These are phyloP conservation scores for Erodium trifolium DNA, from an alignment of 441 rosid genomes.

Conservation along the genomic window DNA sequence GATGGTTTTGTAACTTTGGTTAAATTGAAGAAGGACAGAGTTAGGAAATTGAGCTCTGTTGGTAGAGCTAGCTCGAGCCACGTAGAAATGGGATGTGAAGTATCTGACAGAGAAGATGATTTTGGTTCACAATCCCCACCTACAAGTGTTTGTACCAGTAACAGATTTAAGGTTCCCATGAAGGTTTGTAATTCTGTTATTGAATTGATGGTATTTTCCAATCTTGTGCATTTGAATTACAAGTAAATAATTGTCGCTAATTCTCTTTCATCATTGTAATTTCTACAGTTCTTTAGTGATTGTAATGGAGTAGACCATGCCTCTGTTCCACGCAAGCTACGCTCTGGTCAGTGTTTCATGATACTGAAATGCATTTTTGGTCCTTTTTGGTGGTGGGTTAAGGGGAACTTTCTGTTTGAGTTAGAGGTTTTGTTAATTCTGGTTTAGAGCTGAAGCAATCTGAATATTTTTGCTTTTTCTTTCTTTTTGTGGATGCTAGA, in stretches of 20 bases:
- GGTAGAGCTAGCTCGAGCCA: conserved; percentile 27
- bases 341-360: conserved; percentile 63
- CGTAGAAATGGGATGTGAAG: conserved; percentile 33
- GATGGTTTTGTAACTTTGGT: conserved; percentile 30
- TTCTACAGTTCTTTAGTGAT: conserved; percentile 39
- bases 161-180: conserved; percentile 45
- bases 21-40: conserved; percentile 48
- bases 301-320: conserved; percentile 59
- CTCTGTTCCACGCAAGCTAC: conserved; percentile 85
- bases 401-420: background rate
- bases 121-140: conserved; percentile 20
- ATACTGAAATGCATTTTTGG: conserved; percentile 7
- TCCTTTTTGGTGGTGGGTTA: background rate
- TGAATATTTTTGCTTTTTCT: conserved; percentile 34
- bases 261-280: background rate
- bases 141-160: conserved; percentile 17
- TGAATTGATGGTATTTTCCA: background rate
- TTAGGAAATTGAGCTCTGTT: conserved; percentile 45
- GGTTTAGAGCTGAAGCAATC: conserved; percentile 56
- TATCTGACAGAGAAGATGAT: conserved; percentile 30
- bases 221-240: background rate
- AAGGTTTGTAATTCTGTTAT: conserved; percentile 29
- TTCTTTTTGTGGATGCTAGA: conserved; percentile 49
- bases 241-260: background rate
- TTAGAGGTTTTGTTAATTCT: conserved; percentile 20